These are phyloP conservation scores for Rhizoclosmatium globosum DNA, from an alignment of 192 early-diverging fungal species.

Conservation along the genomic window DNA sequence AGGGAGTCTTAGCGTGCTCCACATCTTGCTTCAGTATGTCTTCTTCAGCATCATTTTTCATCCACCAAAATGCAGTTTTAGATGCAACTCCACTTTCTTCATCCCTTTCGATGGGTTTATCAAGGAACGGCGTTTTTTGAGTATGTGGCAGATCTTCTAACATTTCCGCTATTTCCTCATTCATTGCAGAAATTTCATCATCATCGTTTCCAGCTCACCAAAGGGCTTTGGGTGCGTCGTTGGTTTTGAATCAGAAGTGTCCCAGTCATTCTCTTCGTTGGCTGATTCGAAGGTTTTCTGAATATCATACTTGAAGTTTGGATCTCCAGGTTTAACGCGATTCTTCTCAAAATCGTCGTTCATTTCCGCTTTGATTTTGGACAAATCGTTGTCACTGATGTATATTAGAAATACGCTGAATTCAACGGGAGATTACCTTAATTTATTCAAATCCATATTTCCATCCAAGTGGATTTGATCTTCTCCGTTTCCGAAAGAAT, in stretches of 20 bases:
- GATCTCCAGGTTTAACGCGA: slow-evolving; percentile 37
- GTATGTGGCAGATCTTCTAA: slow-evolving; percentile 29
- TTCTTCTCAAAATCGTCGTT: slow-evolving; percentile 47
- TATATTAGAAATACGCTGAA: background rate
- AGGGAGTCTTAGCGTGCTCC: background rate
- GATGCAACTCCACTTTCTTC: slow-evolving; percentile 22
- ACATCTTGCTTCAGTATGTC: background rate
- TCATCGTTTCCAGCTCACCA: slow-evolving; percentile 7
- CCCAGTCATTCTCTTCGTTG: slow-evolving; percentile 49
- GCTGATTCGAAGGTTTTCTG: slow-evolving; percentile 48
- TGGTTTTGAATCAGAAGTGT: slow-evolving; percentile 30
- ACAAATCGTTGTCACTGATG: slow-evolving; percentile 44
- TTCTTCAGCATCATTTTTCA: background rate
- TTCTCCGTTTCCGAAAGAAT: slow-evolving; percentile 1
- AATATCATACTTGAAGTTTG: slow-evolving; percentile 46
- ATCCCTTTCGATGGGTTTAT: slow-evolving; percentile 16
- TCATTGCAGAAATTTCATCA: slow-evolving; percentile 20
- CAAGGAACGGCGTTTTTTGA: background rate
- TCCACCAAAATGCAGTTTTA: slow-evolving; percentile 29
- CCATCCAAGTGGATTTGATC: slow-evolving; percentile 38
- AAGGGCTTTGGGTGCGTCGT: background rate
- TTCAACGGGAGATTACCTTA: slow-evolving; percentile 28
- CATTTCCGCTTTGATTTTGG: slow-evolving; percentile 42
- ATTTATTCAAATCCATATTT: slow-evolving; percentile 43
- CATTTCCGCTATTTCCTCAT: slow-evolving; percentile 40